Percentiles rank a stretch among this genome's conserved stretches.
Evolutionary conservation across 768 basidiomycete genomes (phyloP).

Genomic region (Auriscalpium orientale): DNA sequence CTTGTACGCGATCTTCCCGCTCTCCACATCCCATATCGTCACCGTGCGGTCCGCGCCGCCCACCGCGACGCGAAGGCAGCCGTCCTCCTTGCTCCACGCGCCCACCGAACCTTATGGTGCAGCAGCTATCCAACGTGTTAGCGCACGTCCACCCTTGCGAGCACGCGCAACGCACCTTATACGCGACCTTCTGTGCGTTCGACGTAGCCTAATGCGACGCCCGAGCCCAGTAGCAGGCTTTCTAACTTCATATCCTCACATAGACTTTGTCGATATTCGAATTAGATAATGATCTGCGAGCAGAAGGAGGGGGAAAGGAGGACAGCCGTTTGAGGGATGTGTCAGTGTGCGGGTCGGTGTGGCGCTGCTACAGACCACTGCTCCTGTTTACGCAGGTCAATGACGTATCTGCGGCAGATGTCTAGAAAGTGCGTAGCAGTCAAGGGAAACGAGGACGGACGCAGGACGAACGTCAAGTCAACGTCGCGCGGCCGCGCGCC

Average conservation of each 20-base stretch:
- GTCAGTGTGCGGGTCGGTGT: slow-evolving; percentile 89
- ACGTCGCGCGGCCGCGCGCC: slow-evolving; percentile 80
- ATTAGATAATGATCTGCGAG: slow-evolving; percentile 83
- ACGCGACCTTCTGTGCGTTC: slow-evolving; percentile 71
- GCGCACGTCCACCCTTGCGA: not conserved
- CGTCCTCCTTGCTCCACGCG: slow-evolving; percentile 85
- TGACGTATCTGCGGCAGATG: slow-evolving; percentile 49
- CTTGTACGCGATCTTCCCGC: slow-evolving; percentile 70
- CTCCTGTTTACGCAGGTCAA: slow-evolving; percentile 80
- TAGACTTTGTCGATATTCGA: slow-evolving; percentile 83
- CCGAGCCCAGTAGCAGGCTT: slow-evolving; percentile 73
- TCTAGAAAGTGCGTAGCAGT: slow-evolving; percentile 6
- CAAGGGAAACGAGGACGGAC: slow-evolving; percentile 31
- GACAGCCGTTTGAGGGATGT: slow-evolving; percentile 81
- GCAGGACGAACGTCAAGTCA: slow-evolving; percentile 92
- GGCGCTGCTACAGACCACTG: slow-evolving; percentile 72
- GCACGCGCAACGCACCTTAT: slow-evolving; percentile 50
- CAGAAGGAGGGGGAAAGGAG: slow-evolving; percentile 89
- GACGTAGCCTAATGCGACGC: slow-evolving; percentile 84
- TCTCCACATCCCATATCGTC: slow-evolving; percentile 83
- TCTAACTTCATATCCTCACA: slow-evolving; percentile 81
- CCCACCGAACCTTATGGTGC: slow-evolving; percentile 96
- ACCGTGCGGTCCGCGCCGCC: slow-evolving; percentile 88
- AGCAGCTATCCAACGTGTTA: slow-evolving; percentile 49
- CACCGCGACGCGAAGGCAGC: slow-evolving; percentile 73